Evolutionary conservation across 352 stramenopile genomes (phyloP), one percentile per base, ranked within the genome.

Genomic region (Phytopythium aichiense): DNA sequence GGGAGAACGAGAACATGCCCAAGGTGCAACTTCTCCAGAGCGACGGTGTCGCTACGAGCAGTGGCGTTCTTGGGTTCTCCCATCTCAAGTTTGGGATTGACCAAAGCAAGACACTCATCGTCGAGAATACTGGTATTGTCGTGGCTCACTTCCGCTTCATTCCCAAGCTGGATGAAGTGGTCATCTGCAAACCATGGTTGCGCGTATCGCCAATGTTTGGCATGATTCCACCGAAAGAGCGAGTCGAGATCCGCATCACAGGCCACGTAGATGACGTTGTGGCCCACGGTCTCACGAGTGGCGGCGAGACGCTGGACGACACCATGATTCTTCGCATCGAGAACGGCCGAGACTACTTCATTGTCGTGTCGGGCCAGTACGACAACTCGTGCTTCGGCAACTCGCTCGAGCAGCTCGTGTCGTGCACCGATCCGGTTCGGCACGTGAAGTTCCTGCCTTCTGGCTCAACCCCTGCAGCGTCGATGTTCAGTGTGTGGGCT

Each of bases 261-360:
- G 87, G 96, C 31, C 87, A 86, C 13, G 91, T 99, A 11, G 80
- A 98, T 57, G 92, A 94, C 58, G 65, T 75, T 2, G 96, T 94
- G 7, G 94, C 96, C 0, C 89, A 97, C 61, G 64, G 73, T 1
- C 70, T 99, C 12, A 97, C 97, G 56, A 88, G 79, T 28, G 92
- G 88, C 31, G 68, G 84, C 50, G 96, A 99, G 71, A 90, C 77
- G 0, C 71, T 99, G 13, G 93, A 99, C 48, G 97, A 99, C 64
- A 97, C 97, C 7, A 85, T 99, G 65, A 98, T 99, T 38, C 70
- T 99, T 35, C 84, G 97, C 15, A 77, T 99, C 30, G 96, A 99
- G 72, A 98, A 98, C 65, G 97, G 95, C 11, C 78, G 85, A 20
- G 97, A 99, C 64, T 98, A 98, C 60, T 99, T 98, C 66, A 74